Base-by-base conservation (phyloP, 306 rosid genomes). In the Trichosanthes cucumerina region DNA sequence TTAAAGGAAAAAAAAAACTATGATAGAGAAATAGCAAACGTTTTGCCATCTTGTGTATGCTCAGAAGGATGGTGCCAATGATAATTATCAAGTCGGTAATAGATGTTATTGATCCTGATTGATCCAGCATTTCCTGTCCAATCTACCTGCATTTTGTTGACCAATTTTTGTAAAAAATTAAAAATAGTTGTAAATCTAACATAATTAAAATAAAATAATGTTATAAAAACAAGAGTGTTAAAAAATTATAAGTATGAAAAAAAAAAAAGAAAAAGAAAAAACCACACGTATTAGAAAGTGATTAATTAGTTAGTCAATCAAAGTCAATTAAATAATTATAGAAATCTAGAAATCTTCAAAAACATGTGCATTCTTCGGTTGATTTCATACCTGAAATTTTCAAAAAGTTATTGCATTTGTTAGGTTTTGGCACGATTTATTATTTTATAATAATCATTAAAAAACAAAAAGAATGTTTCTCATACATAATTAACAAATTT, bases 21-120 rank as follows among this genome's bases (percentile, higher is more conserved):
- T 24, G 1, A 11, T 12, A 57, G 46, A 62, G 28, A 62, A 21
- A 33, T 3, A 41, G 9, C 15, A 23, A 26, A 86, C 86, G 84
- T 77, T 56, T 63, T 81, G 79, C 85, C 85, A 63, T 86, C 47
- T 23, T 83, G 26, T 43, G 76, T 36, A 26, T 86, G 87, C 74
- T 86, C 87, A 7, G 89, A 86, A 53, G 87, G 82, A 23, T 76
- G 77, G 46, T 86, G 89, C 85, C 89, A 81, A 64, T 86, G 89
- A 4, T 65, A 78, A 79, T 77, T 80, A 11, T 63, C 46, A 57
- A 83, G 87, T 47, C 21, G 52, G 49, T 79, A 86, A 28, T 71
- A 31, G 0, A 79, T 72, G 79, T 75, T 78, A 43, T 81, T 79
- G 64, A 81, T 79, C 11, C 57, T 33, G 21, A 86, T 79, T 28